Conservation (phyloP, 1,284 basidiomycete genomes). For the Hemileccinum hortonii region DNA sequence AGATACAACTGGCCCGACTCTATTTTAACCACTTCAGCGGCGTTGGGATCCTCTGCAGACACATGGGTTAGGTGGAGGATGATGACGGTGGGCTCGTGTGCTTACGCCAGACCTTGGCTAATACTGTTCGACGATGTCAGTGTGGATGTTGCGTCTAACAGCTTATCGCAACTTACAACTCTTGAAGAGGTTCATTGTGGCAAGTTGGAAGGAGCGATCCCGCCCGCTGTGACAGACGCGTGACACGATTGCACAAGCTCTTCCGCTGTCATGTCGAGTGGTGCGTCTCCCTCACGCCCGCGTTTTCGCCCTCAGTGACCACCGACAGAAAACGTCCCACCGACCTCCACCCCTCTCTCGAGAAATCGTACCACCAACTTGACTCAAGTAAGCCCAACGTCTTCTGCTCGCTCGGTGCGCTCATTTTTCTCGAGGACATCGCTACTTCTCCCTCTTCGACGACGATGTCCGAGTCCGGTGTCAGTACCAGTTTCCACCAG, state of each 20-base stretch:
- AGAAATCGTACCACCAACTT: slow-evolving; percentile 12
- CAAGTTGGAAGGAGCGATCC: slow-evolving; percentile 13
- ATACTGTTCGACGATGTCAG: slow-evolving; percentile 52
- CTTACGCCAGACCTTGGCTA: slow-evolving; percentile 95
- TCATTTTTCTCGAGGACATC: slow-evolving; percentile 13
- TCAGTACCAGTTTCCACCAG: slow-evolving; percentile 22
- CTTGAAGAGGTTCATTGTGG: slow-evolving; percentile 75
- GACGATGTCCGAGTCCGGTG: slow-evolving; percentile 32
- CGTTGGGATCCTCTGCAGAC: slow-evolving; percentile 73
- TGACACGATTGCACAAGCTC: slow-evolving; percentile 17
- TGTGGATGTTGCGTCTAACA: slow-evolving; percentile 7
- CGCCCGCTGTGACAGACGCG: slow-evolving; percentile 25
- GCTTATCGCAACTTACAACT: slow-evolving; percentile 60
- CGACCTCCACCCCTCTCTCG: slow-evolving; percentile 13
- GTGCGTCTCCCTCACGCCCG: slow-evolving; percentile 8
- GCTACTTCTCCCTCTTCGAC: slow-evolving; percentile 32
- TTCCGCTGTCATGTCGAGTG: slow-evolving; percentile 14
- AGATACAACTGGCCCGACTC: slow-evolving; percentile 91
- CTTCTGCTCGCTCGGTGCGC: background rate
- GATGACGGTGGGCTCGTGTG: slow-evolving; percentile 30
- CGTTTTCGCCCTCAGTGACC: background rate
- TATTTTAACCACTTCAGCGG: slow-evolving; percentile 92
- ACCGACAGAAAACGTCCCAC: slow-evolving; percentile 1
- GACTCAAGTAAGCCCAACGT: slow-evolving; percentile 15
- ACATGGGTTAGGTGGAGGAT: slow-evolving; percentile 21